Evolutionary conservation across 768 basidiomycete genomes (phyloP).

Genomic region (Pleurotus citrinopileatus): DNA sequence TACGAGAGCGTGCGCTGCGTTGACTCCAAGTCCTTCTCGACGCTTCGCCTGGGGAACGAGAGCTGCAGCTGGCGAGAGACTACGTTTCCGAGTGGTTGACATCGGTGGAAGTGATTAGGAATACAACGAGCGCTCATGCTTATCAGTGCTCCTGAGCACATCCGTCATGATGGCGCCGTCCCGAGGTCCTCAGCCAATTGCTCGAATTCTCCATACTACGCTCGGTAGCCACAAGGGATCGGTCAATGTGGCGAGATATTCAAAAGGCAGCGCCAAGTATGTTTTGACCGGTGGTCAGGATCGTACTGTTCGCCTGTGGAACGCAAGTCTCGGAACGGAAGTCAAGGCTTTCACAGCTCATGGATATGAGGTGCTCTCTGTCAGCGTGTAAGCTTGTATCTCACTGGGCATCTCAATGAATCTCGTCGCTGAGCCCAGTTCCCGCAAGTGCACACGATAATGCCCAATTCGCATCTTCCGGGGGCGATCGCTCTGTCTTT

Average conservation of each 20-base stretch:
- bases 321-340: constrained; percentile 80
- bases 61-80: constrained; percentile 53
- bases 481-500: constrained; percentile 91
- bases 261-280: constrained; percentile 86
- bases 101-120: constrained; percentile 2
- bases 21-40: constrained; percentile 1
- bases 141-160: too few species aligned
- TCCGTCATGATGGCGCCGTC: constrained; percentile 45
- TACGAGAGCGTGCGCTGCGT: background rate
- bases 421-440: background rate
- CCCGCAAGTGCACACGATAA: constrained; percentile 70
- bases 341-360: constrained; percentile 91
- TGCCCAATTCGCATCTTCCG: constrained; percentile 88
- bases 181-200: constrained; percentile 47
- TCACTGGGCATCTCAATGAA: background rate
- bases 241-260: constrained; percentile 89
- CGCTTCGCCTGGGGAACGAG: constrained; percentile 51
- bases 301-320: constrained; percentile 87
- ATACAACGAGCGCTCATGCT: background rate
- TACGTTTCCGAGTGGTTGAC: constrained; percentile 47
- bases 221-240: constrained; percentile 75
- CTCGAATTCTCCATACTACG: constrained; percentile 61
- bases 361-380: constrained; percentile 91
- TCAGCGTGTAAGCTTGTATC: constrained; percentile 69
- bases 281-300: constrained; percentile 93